Conservation (phyloP, 495 filamentous ascomycete genomes). For the Xylaria acuta region DNA sequence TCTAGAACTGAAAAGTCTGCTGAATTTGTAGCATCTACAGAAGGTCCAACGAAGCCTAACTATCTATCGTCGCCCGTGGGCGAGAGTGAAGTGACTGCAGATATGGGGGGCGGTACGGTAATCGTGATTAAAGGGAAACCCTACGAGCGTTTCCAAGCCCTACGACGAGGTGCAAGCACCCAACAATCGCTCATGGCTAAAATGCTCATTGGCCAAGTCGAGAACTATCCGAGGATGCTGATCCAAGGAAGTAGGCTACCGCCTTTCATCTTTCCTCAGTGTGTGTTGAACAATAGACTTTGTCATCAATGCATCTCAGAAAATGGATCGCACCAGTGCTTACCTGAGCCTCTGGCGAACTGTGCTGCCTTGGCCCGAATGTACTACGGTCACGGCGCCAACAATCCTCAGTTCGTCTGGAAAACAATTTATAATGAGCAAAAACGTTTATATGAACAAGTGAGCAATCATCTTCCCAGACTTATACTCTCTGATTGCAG, state of each 20-base stretch:
- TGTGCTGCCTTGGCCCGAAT: slow-evolving; percentile 5
- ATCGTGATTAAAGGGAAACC: not conserved
- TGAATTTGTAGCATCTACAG: not conserved
- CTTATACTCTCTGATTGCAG: not conserved
- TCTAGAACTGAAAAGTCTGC: not conserved
- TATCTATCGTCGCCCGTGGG: not conserved
- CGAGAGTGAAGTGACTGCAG: not conserved
- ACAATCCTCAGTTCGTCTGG: not conserved
- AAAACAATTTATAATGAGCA: slow-evolving; percentile 13
- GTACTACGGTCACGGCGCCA: not conserved
- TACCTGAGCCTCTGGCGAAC: slow-evolving; percentile 21
- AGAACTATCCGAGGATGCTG: slow-evolving; percentile 20
- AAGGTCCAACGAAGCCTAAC: not conserved
- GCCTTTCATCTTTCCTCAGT: slow-evolving; percentile 28
- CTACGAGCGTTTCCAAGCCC: not conserved
- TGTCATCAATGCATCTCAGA: slow-evolving; percentile 8
- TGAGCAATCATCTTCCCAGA: not conserved
- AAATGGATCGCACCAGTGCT: slow-evolving; percentile 25
- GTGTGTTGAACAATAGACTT: slow-evolving; percentile 14
- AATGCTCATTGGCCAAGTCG: slow-evolving; percentile 23
- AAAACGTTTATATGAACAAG: not conserved
- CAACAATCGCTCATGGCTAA: slow-evolving; percentile 11
- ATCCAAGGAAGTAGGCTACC: slow-evolving; percentile 24
- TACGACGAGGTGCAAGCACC: not conserved
- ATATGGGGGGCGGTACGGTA: not conserved